These are phyloP conservation scores for Aurantiochytrium sp. DNA, from an alignment of 108 stramenopile genomes.

Conservation along the genomic window DNA sequence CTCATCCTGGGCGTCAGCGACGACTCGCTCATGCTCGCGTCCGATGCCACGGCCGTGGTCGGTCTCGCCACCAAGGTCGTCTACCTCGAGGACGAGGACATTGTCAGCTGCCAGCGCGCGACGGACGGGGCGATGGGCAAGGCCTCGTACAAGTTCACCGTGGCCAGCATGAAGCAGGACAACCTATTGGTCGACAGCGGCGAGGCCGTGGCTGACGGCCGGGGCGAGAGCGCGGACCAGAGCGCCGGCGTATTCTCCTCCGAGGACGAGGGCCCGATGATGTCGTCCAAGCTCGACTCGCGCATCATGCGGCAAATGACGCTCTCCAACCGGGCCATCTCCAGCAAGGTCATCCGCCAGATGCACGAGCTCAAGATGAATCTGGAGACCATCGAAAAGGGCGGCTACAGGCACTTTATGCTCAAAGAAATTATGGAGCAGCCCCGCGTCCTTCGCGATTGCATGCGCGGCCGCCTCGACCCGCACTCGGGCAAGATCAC, in stretches of 20 bases:
- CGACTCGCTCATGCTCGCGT: constrained; percentile 87
- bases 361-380: constrained; percentile 27
- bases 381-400: constrained; percentile 37
- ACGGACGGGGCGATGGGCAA: not conserved
- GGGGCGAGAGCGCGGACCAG: not conserved
- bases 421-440: constrained; percentile 77
- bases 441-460: constrained; percentile 76
- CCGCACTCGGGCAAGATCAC: not conserved
- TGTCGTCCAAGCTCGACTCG: not conserved
- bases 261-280: constrained; percentile 9
- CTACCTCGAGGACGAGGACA: constrained; percentile 57
- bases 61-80: constrained; percentile 96
- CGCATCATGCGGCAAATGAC: not conserved
- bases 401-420: constrained; percentile 86
- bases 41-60: constrained; percentile 95
- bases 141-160: not conserved
- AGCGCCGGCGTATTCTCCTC: not conserved
- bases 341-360: not conserved
- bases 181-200: not conserved
- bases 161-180: constrained; percentile 28
- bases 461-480: constrained; percentile 77
- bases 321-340: constrained; percentile 12
- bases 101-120: not conserved
- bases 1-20: constrained; percentile 89
- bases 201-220: too few species aligned